Conservation (phyloP, 192 early-diverging fungal genomes). For the Backusella australiensis region DNA sequence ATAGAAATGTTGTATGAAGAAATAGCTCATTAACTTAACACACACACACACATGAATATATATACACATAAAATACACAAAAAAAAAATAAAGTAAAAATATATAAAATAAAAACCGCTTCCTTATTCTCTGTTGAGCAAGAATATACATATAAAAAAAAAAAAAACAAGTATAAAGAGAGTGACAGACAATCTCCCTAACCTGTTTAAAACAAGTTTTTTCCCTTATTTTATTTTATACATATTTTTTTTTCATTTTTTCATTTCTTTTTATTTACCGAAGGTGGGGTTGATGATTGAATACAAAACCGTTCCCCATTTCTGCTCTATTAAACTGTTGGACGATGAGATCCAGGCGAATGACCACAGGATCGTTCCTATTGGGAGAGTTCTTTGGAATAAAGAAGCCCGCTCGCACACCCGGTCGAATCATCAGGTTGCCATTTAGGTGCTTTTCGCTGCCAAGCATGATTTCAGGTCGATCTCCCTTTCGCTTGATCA, state of each 20-base stretch:
- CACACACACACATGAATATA: background rate
- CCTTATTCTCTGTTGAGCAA: background rate
- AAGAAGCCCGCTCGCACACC: background rate
- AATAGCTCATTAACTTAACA: conserved; percentile 5
- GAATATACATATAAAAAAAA: background rate
- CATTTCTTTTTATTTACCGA: background rate
- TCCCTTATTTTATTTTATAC: background rate
- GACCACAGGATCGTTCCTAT: background rate
- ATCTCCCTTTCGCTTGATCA: background rate
- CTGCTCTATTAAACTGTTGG: background rate
- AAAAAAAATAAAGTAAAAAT: background rate
- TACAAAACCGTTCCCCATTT: background rate
- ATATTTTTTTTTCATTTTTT: background rate
- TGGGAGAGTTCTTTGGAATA: background rate
- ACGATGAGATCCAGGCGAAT: background rate
- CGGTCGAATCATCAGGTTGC: background rate
- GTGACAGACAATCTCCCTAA: background rate
- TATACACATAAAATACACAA: background rate
- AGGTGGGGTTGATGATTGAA: background rate
- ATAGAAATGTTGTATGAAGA: conserved; percentile 18
- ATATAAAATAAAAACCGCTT: background rate
- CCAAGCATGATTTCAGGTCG: background rate
- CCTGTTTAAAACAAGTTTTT: conserved; percentile 1
- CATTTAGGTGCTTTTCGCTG: background rate
- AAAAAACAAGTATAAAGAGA: background rate